Conservation (phyloP, 1,284 basidiomycete species). For the Naganishia cerealis region DNA sequence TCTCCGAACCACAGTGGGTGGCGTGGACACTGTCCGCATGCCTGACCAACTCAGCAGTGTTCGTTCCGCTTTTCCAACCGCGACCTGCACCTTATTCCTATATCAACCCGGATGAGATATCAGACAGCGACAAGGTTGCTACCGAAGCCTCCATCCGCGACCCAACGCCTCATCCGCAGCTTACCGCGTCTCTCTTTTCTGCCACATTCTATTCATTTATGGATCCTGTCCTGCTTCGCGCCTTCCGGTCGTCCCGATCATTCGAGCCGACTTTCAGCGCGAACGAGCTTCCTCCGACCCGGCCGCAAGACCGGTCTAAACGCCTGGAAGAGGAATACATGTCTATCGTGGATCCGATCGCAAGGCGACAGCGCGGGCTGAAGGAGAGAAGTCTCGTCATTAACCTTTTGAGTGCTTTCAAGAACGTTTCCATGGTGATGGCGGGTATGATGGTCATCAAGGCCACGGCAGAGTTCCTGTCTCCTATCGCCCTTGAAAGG, state of each 20-base stretch:
- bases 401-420: slow-evolving; percentile 41
- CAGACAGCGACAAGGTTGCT: slow-evolving; percentile 49
- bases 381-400: slow-evolving; percentile 44
- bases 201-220: slow-evolving; percentile 64
- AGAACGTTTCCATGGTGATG: slow-evolving; percentile 41
- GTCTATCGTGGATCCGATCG: slow-evolving; percentile 50
- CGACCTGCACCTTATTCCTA: slow-evolving; percentile 37
- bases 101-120: neutral
- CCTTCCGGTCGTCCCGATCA: slow-evolving; percentile 42
- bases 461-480: slow-evolving; percentile 52
- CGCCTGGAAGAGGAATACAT: slow-evolving; percentile 53
- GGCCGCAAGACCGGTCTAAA: slow-evolving; percentile 61
- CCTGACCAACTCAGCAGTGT: slow-evolving; percentile 54
- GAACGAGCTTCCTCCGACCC: slow-evolving; percentile 58
- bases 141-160: slow-evolving; percentile 52
- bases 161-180: slow-evolving; percentile 62
- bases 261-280: slow-evolving; percentile 45
- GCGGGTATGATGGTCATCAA: slow-evolving; percentile 45
- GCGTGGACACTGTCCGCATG: slow-evolving; percentile 53
- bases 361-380: slow-evolving; percentile 42
- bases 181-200: slow-evolving; percentile 64
- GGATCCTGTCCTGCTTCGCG: slow-evolving; percentile 58
- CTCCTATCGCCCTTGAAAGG: slow-evolving; percentile 58
- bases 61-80: slow-evolving; percentile 59
- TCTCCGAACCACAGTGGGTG: slow-evolving; percentile 49